Percentiles rank a stretch among this genome's conserved stretches.
These are phyloP conservation scores for Porpolomopsis calyptriformis DNA, from an alignment of 768 basidiomycete genomes.

Conservation along the genomic window DNA sequence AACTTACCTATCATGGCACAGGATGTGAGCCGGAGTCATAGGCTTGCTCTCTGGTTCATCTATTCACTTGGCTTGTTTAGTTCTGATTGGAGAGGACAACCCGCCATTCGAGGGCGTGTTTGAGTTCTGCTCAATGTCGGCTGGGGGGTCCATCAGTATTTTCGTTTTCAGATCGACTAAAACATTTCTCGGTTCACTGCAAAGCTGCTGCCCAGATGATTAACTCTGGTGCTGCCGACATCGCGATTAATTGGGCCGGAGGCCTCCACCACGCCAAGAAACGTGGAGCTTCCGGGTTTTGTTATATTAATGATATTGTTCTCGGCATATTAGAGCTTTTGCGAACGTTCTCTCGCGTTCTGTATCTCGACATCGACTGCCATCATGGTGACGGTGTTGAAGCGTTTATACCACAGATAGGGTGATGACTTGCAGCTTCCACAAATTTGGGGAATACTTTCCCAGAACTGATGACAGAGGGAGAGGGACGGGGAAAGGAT, in stretches of 20 bases:
- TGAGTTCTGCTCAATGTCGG: conserved; percentile 98
- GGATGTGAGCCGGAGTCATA: conserved; percentile 49
- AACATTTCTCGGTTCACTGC: not conserved
- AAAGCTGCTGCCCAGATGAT: conserved; percentile 7
- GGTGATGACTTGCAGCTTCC: conserved; percentile 97
- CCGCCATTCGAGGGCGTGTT: conserved; percentile 98
- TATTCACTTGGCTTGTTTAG: not conserved
- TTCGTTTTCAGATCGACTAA: not conserved
- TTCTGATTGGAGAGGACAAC: conserved; percentile 85
- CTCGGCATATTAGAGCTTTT: conserved; percentile 92
- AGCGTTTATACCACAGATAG: conserved; percentile 99
- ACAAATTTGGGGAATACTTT: conserved; percentile 99
- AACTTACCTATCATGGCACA: conserved; percentile 73
- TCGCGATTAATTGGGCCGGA: conserved; percentile 98
- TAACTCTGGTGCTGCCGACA: conserved; percentile 81
- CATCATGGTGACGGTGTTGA: conserved; percentile 99
- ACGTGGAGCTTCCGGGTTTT: conserved; percentile 97
- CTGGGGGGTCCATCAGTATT: conserved; percentile 97
- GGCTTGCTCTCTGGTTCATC: not conserved
- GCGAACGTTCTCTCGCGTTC: conserved; percentile 88
- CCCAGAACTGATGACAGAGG: conserved; percentile 81
- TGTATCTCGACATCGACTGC: conserved; percentile 98
- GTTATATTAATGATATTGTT: conserved; percentile 87
- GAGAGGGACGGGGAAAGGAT: conserved; percentile 79
- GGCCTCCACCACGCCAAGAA: conserved; percentile 99